A percentile compares a stretch with the other conserved stretches of the same genome.
Evolutionary conservation across 768 basidiomycete genomes (phyloP).

Genomic region (Podaxis sp.): DNA sequence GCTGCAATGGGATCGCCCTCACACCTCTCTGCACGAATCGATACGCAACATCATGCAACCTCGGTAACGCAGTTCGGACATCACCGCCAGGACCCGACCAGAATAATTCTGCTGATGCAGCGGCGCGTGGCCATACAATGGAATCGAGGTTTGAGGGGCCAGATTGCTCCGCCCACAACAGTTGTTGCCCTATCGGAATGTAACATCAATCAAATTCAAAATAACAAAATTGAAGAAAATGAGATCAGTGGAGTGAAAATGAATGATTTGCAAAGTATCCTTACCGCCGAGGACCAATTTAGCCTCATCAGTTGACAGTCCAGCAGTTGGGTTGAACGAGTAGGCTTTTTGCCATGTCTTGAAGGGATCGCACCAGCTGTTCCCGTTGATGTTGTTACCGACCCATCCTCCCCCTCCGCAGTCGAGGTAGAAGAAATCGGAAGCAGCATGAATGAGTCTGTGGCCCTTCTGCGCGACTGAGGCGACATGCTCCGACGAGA

Average conservation of each 20-base stretch:
- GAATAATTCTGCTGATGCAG: constrained; percentile 68
- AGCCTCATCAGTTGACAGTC: constrained; percentile 48
- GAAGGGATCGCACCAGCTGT: constrained; percentile 79
- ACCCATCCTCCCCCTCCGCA: constrained; percentile 76
- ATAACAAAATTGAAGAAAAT: neutral
- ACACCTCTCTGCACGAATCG: constrained; percentile 64
- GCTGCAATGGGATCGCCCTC: constrained; percentile 61
- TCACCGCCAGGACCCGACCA: constrained; percentile 63
- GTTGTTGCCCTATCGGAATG: constrained; percentile 48
- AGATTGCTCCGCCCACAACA: constrained; percentile 77
- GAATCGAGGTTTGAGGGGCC: constrained; percentile 64
- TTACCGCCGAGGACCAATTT: constrained; percentile 66
- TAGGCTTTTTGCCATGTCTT: constrained; percentile 79
- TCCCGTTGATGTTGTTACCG: constrained; percentile 44
- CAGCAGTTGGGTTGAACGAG: constrained; percentile 71
- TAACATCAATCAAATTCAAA: neutral
- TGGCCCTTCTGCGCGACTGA: constrained; percentile 58
- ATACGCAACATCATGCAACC: constrained; percentile 67
- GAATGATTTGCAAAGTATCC: constrained; percentile 15
- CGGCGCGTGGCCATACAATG: constrained; percentile 72
- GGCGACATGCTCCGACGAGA: constrained; percentile 57
- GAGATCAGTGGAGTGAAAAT: too few relatives aligned
- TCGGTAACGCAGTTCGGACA: constrained; percentile 52
- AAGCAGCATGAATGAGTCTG: constrained; percentile 65
- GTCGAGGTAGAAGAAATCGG: constrained; percentile 84